Percentiles rank a stretch among this genome's conserved stretches.
These are phyloP conservation scores for Apiospora marii DNA, from an alignment of 2,329 filamentous ascomycete species.

Conservation along the genomic window DNA sequence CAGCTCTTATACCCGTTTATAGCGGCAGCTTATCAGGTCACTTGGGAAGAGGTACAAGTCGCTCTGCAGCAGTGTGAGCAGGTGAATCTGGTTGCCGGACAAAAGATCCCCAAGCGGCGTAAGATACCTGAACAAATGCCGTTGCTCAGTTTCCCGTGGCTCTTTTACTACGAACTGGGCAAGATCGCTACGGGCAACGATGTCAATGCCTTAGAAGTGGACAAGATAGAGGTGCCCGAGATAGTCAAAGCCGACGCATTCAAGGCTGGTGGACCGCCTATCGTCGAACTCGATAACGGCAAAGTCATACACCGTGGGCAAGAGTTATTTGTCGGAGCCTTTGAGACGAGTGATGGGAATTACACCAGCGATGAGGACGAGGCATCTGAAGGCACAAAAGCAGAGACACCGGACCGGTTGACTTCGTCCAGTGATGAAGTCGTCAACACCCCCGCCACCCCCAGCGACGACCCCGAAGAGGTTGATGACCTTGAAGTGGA, in stretches of 20 bases:
- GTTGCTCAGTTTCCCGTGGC: constrained; percentile 92
- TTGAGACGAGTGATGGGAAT: background rate
- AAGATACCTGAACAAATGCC: constrained; percentile 67
- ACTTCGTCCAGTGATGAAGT: background rate
- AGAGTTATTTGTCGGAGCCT: constrained; percentile 22
- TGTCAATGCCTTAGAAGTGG: constrained; percentile 43
- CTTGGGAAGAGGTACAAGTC: constrained; percentile 71
- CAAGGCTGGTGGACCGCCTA: background rate
- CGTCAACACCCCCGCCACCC: background rate
- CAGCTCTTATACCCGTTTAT: constrained; percentile 74
- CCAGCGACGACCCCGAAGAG: constrained; percentile 1
- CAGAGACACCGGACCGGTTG: background rate
- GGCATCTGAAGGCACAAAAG: background rate
- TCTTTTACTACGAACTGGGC: constrained; percentile 78
- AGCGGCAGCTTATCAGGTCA: constrained; percentile 88
- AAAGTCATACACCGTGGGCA: constrained; percentile 22
- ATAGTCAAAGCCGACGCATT: constrained; percentile 27
- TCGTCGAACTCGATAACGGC: constrained; percentile 21
- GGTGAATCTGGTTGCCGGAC: constrained; percentile 45
- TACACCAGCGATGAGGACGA: background rate
- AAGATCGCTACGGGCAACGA: constrained; percentile 63
- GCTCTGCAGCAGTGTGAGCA: constrained; percentile 58
- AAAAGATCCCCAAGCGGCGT: constrained; percentile 44
- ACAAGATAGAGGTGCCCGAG: constrained; percentile 32
- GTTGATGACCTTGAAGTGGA: constrained; percentile 20